Evolutionary conservation across 148 eudicot species (phyloP).

Genomic region (Rhododendron ferrugineum): DNA sequence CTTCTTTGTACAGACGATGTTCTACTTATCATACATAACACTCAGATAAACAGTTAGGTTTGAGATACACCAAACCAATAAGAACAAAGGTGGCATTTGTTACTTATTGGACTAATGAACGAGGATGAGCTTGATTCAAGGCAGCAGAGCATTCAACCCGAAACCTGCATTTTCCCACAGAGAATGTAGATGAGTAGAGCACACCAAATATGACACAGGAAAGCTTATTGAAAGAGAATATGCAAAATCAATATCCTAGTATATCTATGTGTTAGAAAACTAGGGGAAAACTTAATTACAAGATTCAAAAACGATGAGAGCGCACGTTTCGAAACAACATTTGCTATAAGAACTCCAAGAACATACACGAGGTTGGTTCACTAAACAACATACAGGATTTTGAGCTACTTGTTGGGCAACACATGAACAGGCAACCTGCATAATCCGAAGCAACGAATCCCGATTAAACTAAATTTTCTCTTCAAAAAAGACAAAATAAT

Average conservation of each 20-base stretch:
- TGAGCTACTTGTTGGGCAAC: neutral
- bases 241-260: neutral
- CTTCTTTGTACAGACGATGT: neutral
- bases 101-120: neutral
- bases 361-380: neutral
- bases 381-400: neutral
- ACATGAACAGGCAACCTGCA: slow-evolving; percentile 6
- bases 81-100: neutral
- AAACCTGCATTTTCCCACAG: slow-evolving; percentile 9
- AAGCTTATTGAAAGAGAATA: neutral
- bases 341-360: neutral
- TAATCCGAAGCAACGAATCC: neutral
- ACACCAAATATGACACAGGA: neutral
- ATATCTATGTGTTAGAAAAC: neutral
- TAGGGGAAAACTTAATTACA: neutral
- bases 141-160: slow-evolving; percentile 3
- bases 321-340: neutral
- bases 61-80: neutral
- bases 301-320: neutral
- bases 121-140: neutral
- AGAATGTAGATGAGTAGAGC: neutral
- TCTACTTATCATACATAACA: neutral
- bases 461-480: neutral
- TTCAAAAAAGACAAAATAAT: neutral
- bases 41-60: neutral